Conservation (phyloP, 305 asterid species). For the Nicotiana rustica region DNA sequence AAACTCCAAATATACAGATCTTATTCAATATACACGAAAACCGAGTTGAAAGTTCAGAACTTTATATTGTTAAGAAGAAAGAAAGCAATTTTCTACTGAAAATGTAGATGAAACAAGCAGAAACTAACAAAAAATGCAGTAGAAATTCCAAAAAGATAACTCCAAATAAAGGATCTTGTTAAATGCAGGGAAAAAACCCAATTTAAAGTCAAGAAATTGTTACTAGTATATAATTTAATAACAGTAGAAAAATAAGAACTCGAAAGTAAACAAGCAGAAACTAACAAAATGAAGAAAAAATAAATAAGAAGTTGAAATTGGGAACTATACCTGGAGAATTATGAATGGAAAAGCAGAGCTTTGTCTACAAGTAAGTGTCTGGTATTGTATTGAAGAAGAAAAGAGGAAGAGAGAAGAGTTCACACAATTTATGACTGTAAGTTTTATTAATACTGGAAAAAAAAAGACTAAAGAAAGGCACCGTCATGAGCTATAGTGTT, state of each 20-base stretch:
- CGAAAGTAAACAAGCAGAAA: conserved; percentile 38
- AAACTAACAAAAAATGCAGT: conserved; percentile 35
- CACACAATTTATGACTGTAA: background rate
- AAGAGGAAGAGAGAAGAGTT: conserved; percentile 27
- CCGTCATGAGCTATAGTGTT: background rate
- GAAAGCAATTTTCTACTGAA: background rate
- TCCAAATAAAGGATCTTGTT: background rate
- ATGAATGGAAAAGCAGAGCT: conserved; percentile 39
- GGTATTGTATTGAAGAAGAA: conserved; percentile 29
- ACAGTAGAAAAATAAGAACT: conserved; percentile 32
- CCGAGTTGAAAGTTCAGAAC: background rate
- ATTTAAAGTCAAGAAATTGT: background rate
- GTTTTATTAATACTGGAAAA: background rate
- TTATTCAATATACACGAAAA: background rate
- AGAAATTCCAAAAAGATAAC: background rate
- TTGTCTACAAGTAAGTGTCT: conserved; percentile 54
- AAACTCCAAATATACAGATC: conserved; percentile 47
- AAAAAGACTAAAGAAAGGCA: background rate
- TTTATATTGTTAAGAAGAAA: background rate
- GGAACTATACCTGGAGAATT: conserved; percentile 33
- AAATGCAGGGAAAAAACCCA: background rate
- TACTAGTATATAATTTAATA: background rate
- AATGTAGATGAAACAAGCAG: conserved; percentile 29
- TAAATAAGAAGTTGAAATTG: background rate
- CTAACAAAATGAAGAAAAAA: conserved; percentile 24